Evolutionary conservation across 805 yeast species (phyloP).

Genomic region (Candida sonorensis): DNA sequence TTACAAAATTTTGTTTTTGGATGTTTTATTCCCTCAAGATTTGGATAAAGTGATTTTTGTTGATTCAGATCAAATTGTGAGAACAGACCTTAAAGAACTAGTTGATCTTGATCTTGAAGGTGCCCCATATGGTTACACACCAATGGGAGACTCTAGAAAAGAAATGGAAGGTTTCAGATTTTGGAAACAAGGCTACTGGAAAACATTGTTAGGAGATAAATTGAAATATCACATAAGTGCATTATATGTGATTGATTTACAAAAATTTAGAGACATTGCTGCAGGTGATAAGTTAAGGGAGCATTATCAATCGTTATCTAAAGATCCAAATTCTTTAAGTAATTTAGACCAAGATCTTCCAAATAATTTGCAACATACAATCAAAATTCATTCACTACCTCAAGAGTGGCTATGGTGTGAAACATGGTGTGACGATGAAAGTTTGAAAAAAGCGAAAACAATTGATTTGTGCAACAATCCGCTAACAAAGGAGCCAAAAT

Average conservation of each 20-base stretch:
- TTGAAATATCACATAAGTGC: slow-evolving; percentile 80
- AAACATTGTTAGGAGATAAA: slow-evolving; percentile 46
- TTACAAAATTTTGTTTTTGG: slow-evolving; percentile 78
- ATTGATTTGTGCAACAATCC: slow-evolving; percentile 85
- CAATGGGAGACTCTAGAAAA: slow-evolving; percentile 74
- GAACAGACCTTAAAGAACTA: slow-evolving; percentile 67
- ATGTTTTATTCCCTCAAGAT: slow-evolving; percentile 77
- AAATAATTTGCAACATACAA: slow-evolving; percentile 66
- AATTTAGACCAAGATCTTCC: slow-evolving; percentile 91
- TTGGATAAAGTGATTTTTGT: slow-evolving; percentile 75
- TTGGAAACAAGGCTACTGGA: slow-evolving; percentile 95
- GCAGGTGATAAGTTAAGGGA: slow-evolving; percentile 80
- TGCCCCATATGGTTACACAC: slow-evolving; percentile 81
- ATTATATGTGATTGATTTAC: slow-evolving; percentile 71
- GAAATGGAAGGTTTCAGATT: slow-evolving; percentile 84
- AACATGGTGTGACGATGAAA: slow-evolving; percentile 77
- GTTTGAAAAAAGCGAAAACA: slow-evolving; percentile 58
- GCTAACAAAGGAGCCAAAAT: slow-evolving; percentile 68
- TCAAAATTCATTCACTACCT: slow-evolving; percentile 68
- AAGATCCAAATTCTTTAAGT: slow-evolving; percentile 71
- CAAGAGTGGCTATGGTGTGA: slow-evolving; percentile 93
- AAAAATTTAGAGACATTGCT: slow-evolving; percentile 49
- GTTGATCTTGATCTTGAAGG: slow-evolving; percentile 65
- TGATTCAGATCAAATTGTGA: slow-evolving; percentile 77
- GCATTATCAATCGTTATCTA: slow-evolving; percentile 77